These are phyloP conservation scores for Coemansia asiatica DNA, from an alignment of 192 early-diverging fungal genomes.

Conservation along the genomic window DNA sequence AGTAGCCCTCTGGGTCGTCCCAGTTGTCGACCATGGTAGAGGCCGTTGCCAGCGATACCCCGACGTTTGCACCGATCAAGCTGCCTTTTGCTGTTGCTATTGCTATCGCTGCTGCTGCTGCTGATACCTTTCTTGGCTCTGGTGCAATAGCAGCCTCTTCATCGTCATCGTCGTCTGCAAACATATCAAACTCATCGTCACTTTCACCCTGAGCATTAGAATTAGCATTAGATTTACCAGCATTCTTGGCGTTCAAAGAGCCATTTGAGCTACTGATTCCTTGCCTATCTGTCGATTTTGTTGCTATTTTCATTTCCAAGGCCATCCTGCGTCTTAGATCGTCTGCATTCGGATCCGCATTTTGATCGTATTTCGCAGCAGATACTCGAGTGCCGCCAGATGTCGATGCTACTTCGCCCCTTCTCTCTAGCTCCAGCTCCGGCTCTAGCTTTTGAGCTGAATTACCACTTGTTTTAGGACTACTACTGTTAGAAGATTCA, in stretches of 20 bases:
- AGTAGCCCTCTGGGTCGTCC: slow-evolving; percentile 98
- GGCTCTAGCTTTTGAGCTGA: slow-evolving; percentile 34
- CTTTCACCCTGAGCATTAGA: too few relatives aligned
- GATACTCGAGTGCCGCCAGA: slow-evolving; percentile 39
- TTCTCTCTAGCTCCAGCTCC: slow-evolving; percentile 33
- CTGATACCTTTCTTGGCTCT: too few relatives aligned
- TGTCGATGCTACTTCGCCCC: slow-evolving; percentile 19
- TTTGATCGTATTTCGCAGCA: slow-evolving; percentile 81
- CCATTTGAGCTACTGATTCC: slow-evolving; percentile 15
- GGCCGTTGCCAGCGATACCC: slow-evolving; percentile 10
- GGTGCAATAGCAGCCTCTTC: slow-evolving; percentile 4
- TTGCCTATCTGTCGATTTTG: slow-evolving; percentile 52
- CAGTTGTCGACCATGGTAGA: slow-evolving; percentile 74
- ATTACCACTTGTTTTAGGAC: slow-evolving; percentile 15
- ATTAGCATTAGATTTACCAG: slow-evolving; percentile 41
- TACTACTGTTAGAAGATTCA: slow-evolving; percentile 24
- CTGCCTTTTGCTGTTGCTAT: neutral
- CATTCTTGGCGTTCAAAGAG: slow-evolving; percentile 23
- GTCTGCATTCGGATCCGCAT: slow-evolving; percentile 67
- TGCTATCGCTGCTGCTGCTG: too few relatives aligned
- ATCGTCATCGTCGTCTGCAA: slow-evolving; percentile 67
- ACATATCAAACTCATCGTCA: slow-evolving; percentile 58
- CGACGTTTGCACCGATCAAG: neutral
- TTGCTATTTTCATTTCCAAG: slow-evolving; percentile 37
- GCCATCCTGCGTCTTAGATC: slow-evolving; percentile 61